Percentiles rank a stretch among this genome's conserved stretches.
Conservation (phyloP, 2,329 filamentous ascomycete species). For the Phoma sp. region DNA sequence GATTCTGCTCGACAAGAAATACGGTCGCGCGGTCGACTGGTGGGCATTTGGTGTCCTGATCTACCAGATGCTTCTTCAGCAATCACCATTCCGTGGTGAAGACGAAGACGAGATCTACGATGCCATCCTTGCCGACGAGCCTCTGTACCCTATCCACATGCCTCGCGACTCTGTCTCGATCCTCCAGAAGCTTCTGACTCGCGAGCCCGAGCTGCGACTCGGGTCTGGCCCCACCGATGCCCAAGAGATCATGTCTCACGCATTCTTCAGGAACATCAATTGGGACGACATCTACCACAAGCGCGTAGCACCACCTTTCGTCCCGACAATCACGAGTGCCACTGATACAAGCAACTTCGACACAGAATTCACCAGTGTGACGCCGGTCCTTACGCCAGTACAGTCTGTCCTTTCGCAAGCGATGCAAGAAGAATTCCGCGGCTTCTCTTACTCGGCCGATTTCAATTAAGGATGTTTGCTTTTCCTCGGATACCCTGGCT, state of each 20-base stretch:
- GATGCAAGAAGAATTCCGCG: constrained; percentile 99
- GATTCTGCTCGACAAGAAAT: constrained; percentile 98
- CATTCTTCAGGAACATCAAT: constrained; percentile 96
- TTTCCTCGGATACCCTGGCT: constrained; percentile 28
- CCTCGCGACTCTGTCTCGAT: constrained; percentile 97
- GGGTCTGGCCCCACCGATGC: constrained; percentile 96
- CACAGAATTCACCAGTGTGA: constrained; percentile 97
- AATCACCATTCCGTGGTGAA: constrained; percentile 97
- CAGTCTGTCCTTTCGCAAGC: constrained; percentile 96
- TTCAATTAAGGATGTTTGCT: constrained; percentile 62
- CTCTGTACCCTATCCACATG: constrained; percentile 98
- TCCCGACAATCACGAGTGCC: constrained; percentile 85
- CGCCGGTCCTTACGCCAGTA: constrained; percentile 93
- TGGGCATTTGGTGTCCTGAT: constrained; percentile 99
- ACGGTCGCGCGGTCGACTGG: constrained; percentile 96
- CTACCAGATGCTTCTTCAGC: constrained; percentile 99
- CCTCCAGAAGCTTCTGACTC: constrained; percentile 92
- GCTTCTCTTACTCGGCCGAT: constrained; percentile 96
- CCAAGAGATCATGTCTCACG: constrained; percentile 98
- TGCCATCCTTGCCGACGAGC: constrained; percentile 95
- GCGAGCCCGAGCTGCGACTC: constrained; percentile 90
- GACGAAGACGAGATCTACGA: constrained; percentile 99
- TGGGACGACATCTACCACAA: constrained; percentile 99
- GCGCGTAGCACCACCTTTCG: constrained; percentile 84
- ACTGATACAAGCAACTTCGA: constrained; percentile 99